phyloP scores from a whole-genome alignment of 306 rosid genomes.

The Hippophae rhamnoides region DNA sequence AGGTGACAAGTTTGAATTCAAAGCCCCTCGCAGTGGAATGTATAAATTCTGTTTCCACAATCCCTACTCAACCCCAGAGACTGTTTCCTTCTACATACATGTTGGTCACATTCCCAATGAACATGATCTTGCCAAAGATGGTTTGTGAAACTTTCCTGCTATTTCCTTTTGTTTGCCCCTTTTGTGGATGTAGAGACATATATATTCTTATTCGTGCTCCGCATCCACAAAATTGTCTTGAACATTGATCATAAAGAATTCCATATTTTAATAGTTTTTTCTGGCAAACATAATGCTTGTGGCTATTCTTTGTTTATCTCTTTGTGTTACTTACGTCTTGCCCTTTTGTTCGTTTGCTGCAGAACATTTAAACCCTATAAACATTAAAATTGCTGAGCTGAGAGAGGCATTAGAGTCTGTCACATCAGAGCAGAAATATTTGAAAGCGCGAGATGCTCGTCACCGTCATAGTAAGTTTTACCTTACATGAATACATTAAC shows the following conservation, averaged over 20 bases:
- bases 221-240: neutral
- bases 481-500: conserved; percentile 1
- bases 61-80: conserved; percentile 93
- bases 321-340: neutral
- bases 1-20: conserved; percentile 81
- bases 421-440: conserved; percentile 84
- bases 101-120: conserved; percentile 94
- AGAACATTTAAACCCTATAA: conserved; percentile 98
- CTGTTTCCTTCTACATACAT: conserved; percentile 94
- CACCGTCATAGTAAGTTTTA: conserved; percentile 89
- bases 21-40: conserved; percentile 89
- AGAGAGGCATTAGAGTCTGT: conserved; percentile 94
- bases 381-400: conserved; percentile 96
- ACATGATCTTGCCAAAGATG: conserved; percentile 90
- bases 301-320: neutral
- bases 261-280: neutral
- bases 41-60: conserved; percentile 90
- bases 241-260: neutral
- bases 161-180: neutral
- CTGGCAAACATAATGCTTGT: neutral
- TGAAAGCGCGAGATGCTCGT: conserved; percentile 86
- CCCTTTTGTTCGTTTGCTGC: conserved; percentile 24
- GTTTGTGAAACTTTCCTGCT: conserved; percentile 33
- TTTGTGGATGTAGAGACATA: conserved; percentile 5
- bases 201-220: neutral